Percentiles rank a stretch among this genome's conserved stretches.
phyloP scores from a whole-genome alignment of 2,329 filamentous ascomycete species.

The Penicillium crustosum region DNA sequence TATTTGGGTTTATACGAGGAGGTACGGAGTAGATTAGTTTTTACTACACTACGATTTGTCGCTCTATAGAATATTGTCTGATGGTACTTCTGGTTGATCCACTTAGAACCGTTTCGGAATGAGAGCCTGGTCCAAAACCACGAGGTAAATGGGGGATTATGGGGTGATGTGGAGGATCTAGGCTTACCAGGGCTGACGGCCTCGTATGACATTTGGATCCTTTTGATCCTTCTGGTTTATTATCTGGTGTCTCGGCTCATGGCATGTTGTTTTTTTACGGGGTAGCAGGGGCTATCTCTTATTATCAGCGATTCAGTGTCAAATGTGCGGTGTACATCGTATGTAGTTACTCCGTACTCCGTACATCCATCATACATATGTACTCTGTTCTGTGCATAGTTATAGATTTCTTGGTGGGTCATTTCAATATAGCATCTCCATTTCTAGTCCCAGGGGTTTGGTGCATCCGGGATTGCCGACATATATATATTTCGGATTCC shows the following conservation, averaged over 20 bases:
- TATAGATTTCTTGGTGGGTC: not conserved
- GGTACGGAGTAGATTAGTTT: not conserved
- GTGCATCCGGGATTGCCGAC: too few relatives aligned
- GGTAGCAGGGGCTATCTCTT: not conserved
- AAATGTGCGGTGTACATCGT: not conserved
- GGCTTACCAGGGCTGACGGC: not conserved
- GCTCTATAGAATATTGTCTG: not conserved
- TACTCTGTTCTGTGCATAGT: too few relatives aligned
- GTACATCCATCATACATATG: too few relatives aligned
- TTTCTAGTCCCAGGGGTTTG: not conserved
- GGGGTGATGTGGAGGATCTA: constrained; percentile 1
- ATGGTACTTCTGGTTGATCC: not conserved
- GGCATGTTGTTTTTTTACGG: not conserved
- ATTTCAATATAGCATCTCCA: not conserved
- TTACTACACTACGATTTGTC: not conserved
- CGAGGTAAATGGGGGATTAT: not conserved
- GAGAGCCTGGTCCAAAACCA: not conserved
- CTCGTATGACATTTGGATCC: not conserved
- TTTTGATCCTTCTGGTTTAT: not conserved
- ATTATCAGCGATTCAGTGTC: not conserved
- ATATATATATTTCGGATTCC: too few relatives aligned
- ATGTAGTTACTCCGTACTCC: too few relatives aligned
- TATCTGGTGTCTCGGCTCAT: not conserved
- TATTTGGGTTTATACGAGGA: too few relatives aligned
- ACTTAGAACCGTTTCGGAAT: not conserved